These are phyloP conservation scores for Boletus barrowsii DNA, from an alignment of 768 basidiomycete genomes.

Conservation along the genomic window DNA sequence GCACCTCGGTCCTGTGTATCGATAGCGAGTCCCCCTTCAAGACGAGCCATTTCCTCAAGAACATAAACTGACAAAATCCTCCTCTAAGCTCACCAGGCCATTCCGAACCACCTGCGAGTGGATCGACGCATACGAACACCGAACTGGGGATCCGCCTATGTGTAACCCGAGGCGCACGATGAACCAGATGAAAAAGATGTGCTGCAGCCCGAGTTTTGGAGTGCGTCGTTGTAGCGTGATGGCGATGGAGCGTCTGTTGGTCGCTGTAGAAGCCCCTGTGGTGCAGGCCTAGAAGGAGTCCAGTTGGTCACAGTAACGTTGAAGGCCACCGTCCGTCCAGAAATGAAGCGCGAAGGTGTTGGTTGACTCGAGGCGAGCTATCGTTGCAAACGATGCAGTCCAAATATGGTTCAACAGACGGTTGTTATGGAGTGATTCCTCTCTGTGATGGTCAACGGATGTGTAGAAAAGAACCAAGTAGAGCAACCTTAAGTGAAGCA, in stretches of 20 bases:
- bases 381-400: neutral
- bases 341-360: slow-evolving; percentile 16
- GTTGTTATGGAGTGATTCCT: neutral
- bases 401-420: neutral
- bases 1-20: slow-evolving; percentile 93
- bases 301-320: slow-evolving; percentile 55
- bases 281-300: slow-evolving; percentile 77
- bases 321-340: slow-evolving; percentile 41
- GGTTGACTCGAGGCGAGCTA: neutral
- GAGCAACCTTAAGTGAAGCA: neutral
- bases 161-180: slow-evolving; percentile 64
- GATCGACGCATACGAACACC: slow-evolving; percentile 36
- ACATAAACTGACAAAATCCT: slow-evolving; percentile 92
- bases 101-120: slow-evolving; percentile 53
- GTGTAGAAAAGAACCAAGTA: too few species aligned
- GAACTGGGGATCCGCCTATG: slow-evolving; percentile 79
- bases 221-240: slow-evolving; percentile 36
- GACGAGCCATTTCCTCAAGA: slow-evolving; percentile 87
- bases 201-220: slow-evolving; percentile 55
- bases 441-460: slow-evolving; percentile 3
- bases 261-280: slow-evolving; percentile 59
- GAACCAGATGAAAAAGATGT: slow-evolving; percentile 57
- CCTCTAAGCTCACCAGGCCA: slow-evolving; percentile 85
- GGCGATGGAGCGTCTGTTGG: slow-evolving; percentile 35
- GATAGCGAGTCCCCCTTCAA: slow-evolving; percentile 75